Evolutionary conservation across 1,284 basidiomycete species (phyloP).

Genomic region (Ganoderma resinaceum): DNA sequence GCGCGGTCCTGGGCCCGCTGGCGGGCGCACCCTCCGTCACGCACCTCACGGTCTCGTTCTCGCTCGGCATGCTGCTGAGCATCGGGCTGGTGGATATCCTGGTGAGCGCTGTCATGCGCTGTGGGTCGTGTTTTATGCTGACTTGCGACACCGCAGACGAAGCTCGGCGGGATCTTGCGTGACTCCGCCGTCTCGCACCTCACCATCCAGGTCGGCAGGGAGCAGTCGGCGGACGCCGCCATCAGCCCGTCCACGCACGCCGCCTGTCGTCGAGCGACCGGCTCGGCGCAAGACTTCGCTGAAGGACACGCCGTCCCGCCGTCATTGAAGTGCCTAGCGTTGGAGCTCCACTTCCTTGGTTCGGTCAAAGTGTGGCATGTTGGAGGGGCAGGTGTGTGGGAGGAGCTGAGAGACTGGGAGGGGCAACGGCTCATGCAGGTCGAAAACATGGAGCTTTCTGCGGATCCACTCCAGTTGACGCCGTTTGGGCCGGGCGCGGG

Average conservation of each 20-base stretch:
- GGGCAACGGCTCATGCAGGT: not conserved
- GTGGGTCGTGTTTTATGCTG: not conserved
- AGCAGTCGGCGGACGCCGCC: not conserved
- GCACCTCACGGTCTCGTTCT: conserved; percentile 1
- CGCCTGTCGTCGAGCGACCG: not conserved
- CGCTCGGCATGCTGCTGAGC: not conserved
- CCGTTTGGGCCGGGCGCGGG: not conserved
- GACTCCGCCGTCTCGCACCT: not conserved
- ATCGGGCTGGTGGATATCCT: not conserved
- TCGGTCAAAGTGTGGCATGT: not conserved
- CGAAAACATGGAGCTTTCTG: not conserved
- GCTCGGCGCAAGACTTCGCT: not conserved
- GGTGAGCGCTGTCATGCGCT: not conserved
- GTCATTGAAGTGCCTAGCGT: not conserved
- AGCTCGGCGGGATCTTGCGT: not conserved
- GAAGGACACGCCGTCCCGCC: not conserved
- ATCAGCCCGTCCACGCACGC: conserved; percentile 1
- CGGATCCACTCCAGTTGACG: not conserved
- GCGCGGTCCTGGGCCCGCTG: not conserved
- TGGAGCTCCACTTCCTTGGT: not conserved
- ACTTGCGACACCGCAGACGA: not conserved
- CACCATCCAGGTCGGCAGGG: not conserved
- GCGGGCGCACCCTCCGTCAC: not conserved
- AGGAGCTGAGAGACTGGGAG: not conserved
- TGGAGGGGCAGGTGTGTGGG: not conserved